Evolutionary conservation across 176 grass and related monocot species (phyloP), one percentile per base, ranked within the genome.

Genomic region (Dactylis glomerata): DNA sequence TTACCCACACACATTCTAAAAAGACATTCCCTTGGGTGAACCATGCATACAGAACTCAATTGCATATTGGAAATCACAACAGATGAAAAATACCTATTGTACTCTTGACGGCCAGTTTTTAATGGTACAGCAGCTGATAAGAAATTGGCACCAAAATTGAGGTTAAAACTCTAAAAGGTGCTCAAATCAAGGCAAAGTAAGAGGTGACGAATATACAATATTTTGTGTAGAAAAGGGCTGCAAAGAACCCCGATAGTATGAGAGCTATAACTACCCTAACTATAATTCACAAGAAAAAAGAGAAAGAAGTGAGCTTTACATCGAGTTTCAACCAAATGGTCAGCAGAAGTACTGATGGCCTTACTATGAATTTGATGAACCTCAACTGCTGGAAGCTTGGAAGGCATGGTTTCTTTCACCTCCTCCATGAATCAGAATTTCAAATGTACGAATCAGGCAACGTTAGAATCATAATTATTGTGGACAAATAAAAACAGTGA

Each of bases 51-150:
- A 19, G 12, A 61, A 78, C 19, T 70, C 2, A 42, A 28, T 36
- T 79, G 47, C 80, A 73, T 42, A 24, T 32, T 2, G 3, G 76
- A 81, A 41, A 80, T 67, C 37, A 71, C 19, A 85, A n/a, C 9
- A 41, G 6, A 34, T 63, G 27, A 58, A 66, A 59, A 26, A 81
- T 81, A 91, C 89, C 89, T 85, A 30, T 70, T 78, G 3, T 70
- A 20, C 12, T 81, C 86, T 47, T 72, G 52, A 62, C 16, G 19
- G 16, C 0, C 28, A 17, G 73, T 34, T 64, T 30, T 55, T 65
- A 52, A 70, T 68, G 51, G 36, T 10, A 76, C 28, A 3, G 13
- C 27, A 56, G 42, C 80, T 87, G 38, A 27, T 6, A 73, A 76
- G 66, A 87, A 66, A 77, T 68, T 59, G 49, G 46, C 16, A 87